Evolutionary conservation across 2,329 filamentous ascomycete species (phyloP), one percentile per base, ranked within the genome.

Genomic region (Calonectria hawksworthii): DNA sequence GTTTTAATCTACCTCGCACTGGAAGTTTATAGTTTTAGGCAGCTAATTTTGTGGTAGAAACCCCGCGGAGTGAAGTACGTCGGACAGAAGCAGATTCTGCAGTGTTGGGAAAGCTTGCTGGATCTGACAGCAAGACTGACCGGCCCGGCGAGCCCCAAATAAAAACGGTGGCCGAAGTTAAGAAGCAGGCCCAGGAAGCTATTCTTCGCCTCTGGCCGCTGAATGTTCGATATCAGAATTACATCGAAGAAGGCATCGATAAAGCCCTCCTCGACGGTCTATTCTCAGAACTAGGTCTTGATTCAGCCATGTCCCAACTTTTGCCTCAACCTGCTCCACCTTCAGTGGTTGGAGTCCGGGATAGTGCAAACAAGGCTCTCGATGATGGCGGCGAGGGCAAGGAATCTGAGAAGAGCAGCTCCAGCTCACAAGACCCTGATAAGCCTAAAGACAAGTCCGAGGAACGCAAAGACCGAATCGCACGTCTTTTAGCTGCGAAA

Each of bases 381-480:
- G 32, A 61, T 26, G 50, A 68, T 26, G 41, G 26, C 16, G 64
- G n/a, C 44, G 41, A 54, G 11, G 65, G 32, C 21, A 66, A 50
- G 18, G 18, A 61, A 44, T 3, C 51, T 14, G 67, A 32, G 18
- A 51, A 59, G 14, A n/a, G n/a, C 9, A 52, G 13, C 23, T 36
- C 18, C 51, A 32, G 32, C 56, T 13, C 69, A 52, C 36, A 79
- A 78, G 38, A 78, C 78, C 85, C 88, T 10, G 87, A 93, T 74
- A 92, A 94, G 79, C 89, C 67, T 3, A 79, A 78, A n/a, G 81
- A 84, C 50, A 85, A 84, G 76, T 87, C 90, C 10, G 88, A 94
- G 76, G 92, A 94, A 80, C 90, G 94, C 28, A 95, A 94, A 78
- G 94, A 95, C 77, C 92, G 94, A 52, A 95, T 96, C 74, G 94